Conservation (phyloP, 1,139 yeast genomes). For the Lodderomyces pseudojiufengensis region DNA sequence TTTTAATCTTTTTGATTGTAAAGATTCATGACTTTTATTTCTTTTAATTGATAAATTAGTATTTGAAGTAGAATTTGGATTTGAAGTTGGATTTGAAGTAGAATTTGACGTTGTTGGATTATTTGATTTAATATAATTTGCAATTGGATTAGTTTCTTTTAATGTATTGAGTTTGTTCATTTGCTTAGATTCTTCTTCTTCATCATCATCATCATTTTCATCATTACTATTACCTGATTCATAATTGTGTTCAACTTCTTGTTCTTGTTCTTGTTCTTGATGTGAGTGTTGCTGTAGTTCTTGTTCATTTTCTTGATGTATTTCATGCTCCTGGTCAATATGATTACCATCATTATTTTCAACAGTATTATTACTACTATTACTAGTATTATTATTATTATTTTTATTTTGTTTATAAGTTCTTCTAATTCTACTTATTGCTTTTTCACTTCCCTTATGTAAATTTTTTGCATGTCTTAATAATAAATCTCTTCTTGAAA, state of each 20-base stretch:
- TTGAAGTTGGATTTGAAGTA: background rate
- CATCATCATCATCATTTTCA: slow-evolving; percentile 1
- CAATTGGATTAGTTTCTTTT: background rate
- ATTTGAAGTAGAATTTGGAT: background rate
- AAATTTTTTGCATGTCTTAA: slow-evolving; percentile 91
- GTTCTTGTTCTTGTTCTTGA: background rate
- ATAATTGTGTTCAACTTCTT: background rate
- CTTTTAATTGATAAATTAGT: background rate
- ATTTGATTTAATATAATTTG: slow-evolving; percentile 1
- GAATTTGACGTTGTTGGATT: too few species aligned
- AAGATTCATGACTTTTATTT: slow-evolving; percentile 21
- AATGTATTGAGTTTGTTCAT: background rate
- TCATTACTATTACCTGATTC: slow-evolving; percentile 4
- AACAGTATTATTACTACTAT: background rate
- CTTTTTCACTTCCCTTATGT: slow-evolving; percentile 63
- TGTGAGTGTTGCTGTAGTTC: slow-evolving; percentile 2
- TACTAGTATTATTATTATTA: slow-evolving; percentile 1
- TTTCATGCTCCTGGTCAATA: background rate
- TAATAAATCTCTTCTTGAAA: slow-evolving; percentile 86
- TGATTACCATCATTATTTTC: background rate
- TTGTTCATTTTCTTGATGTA: background rate
- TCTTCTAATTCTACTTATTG: slow-evolving; percentile 44
- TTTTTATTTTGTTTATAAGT: slow-evolving; percentile 24
- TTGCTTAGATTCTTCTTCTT: background rate
- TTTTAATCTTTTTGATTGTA: slow-evolving; percentile 35